Base-by-base conservation (phyloP, 495 filamentous ascomycete species). In the Penicillium bialowiezense region DNA sequence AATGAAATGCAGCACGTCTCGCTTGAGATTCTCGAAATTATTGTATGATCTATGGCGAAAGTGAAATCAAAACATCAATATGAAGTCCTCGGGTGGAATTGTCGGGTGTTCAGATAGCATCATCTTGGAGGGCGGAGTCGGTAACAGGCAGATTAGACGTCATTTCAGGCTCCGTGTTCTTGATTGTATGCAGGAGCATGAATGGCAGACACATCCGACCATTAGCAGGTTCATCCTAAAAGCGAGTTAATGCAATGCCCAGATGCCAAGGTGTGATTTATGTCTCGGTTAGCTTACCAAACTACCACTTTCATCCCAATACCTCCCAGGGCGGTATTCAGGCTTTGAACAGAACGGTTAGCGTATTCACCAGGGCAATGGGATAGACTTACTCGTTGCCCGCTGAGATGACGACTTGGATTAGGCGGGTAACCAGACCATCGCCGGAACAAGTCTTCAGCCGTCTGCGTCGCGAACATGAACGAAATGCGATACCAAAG, bases 391-490 rank as follows among this genome's bases (percentile, higher is more conserved):
- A 44, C 42, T 7, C 42, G 29, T 14, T 20, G 9, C 3, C 29
- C 42, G 21, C 12, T 20, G 14, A 34, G n/a, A 2, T 12, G 17
- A 0, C 32, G 15, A 12, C 28, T 34, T 15, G 42, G 29, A 23
- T 44, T 15, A 14, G 32, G 17, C 29, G 1, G 17, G 14, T 21
- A 44, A 0, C 42, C 42, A 6, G 34, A 4, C 42, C 42, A 44
- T 12, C 42, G 29, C 17, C 42, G 1, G 20, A 44, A 44, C 5
- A 44, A 13, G 23, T 44, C 42, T 17, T 44, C 42, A 1, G 44
- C 44, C 5, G 44, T 39, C 10, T 48, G 44, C 15, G 44, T 48
- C 19, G 44, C 26, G 17, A 48, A 48, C 44, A 48, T 48, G 12
- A 38, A 48, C 5, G 44, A 37, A 20, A 39, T 17, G 7, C 44